Evolutionary conservation across 345 rosid species (phyloP).

Genomic region (Psidium friedrichsthalianum): DNA sequence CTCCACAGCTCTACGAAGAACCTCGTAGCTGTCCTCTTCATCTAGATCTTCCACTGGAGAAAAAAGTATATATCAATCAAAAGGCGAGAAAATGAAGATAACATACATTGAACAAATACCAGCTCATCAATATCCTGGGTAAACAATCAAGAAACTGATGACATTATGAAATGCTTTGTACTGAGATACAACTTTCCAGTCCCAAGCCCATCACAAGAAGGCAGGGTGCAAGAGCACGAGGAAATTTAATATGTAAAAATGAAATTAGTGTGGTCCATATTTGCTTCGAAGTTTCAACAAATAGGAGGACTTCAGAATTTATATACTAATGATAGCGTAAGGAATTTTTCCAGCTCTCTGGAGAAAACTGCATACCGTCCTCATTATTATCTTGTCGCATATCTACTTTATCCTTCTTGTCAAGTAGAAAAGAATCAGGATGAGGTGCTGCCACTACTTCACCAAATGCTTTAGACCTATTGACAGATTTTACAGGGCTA

Average conservation of each 20-base stretch:
- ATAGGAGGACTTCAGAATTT: not conserved
- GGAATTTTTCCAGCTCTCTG: not conserved
- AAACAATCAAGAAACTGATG: not conserved
- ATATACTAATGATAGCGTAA: not conserved
- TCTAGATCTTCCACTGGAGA: not conserved
- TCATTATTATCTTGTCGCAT: not conserved
- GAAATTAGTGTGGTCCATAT: not conserved
- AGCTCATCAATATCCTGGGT: not conserved
- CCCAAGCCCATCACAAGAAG: not conserved
- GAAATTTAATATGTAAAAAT: not conserved
- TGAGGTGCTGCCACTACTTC: conserved; percentile 22
- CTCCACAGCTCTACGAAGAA: conserved; percentile 38
- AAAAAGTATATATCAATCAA: not conserved
- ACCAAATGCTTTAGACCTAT: conserved; percentile 20
- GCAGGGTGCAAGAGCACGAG: not conserved
- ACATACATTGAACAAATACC: not conserved
- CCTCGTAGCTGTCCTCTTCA: conserved; percentile 30
- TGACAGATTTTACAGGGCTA: conserved; percentile 1
- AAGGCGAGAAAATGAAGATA: not conserved
- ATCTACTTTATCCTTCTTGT: not conserved
- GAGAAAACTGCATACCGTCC: conserved; percentile 12
- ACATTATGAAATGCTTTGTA: not conserved
- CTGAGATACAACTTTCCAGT: not conserved
- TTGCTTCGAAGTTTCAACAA: not conserved
- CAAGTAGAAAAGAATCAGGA: conserved; percentile 7